Percentiles rank a stretch among this genome's conserved stretches.
Evolutionary conservation across 495 filamentous ascomycete genomes (phyloP).

Genomic region (Xylaria nigripes): DNA sequence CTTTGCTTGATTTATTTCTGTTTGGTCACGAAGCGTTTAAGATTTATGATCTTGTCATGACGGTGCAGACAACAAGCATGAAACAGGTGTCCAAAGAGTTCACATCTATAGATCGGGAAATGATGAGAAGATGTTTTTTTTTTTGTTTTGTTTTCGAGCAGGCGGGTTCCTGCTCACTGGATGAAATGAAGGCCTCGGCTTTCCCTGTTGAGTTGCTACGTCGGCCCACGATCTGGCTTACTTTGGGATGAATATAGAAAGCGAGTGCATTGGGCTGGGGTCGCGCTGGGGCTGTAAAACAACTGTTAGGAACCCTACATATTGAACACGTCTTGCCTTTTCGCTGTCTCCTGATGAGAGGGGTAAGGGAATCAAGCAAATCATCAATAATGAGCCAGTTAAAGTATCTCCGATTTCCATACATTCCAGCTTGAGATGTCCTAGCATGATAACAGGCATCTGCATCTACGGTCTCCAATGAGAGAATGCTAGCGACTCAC

Average conservation of each 20-base stretch:
- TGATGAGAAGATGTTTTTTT: constrained; percentile 20
- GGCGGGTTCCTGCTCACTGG: constrained; percentile 9
- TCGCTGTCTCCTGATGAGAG: neutral
- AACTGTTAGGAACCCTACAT: neutral
- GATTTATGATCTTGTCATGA: neutral
- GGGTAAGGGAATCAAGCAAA: neutral
- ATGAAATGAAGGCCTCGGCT: neutral
- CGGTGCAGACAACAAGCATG: constrained; percentile 18
- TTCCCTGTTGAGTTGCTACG: neutral
- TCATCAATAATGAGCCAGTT: neutral
- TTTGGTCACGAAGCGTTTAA: constrained; percentile 6
- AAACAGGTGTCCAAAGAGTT: constrained; percentile 25
- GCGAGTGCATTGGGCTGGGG: neutral
- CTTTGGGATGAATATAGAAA: constrained; percentile 3
- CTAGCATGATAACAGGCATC: constrained; percentile 22
- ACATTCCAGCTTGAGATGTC: constrained; percentile 13
- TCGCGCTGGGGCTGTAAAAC: neutral
- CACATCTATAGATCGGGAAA: constrained; percentile 26
- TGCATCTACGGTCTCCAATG: constrained; percentile 23
- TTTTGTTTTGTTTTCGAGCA: constrained; percentile 11
- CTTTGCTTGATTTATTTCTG: constrained; percentile 1
- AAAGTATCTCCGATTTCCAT: constrained; percentile 2
- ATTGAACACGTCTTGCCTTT: neutral
- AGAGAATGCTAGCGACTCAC: constrained; percentile 28
- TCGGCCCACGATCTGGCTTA: neutral